phyloP scores from a whole-genome alignment of 306 rosid genomes.

The Dalbergia cultrata region DNA sequence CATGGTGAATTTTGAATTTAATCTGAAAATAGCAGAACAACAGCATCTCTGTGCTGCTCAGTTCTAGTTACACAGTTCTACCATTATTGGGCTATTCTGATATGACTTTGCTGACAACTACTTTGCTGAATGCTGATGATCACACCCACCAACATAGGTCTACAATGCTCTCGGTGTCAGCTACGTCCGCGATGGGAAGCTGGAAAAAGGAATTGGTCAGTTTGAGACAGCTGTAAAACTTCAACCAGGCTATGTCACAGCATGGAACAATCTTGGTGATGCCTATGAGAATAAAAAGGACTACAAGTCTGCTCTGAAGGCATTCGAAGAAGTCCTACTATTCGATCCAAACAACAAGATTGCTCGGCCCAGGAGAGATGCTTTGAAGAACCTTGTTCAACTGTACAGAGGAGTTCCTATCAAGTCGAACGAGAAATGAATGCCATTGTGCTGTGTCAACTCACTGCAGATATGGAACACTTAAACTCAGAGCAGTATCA shows the following conservation, averaged over 20 bases:
- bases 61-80: slow-evolving; percentile 7
- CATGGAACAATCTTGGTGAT: slow-evolving; percentile 99
- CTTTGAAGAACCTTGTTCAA: slow-evolving; percentile 67
- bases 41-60: not conserved
- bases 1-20: not conserved
- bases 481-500: slow-evolving; percentile 4
- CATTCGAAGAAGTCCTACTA: slow-evolving; percentile 93
- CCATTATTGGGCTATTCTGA: not conserved
- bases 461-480: slow-evolving; percentile 24
- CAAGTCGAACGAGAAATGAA: slow-evolving; percentile 70
- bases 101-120: slow-evolving; percentile 30
- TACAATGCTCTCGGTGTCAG: slow-evolving; percentile 95
- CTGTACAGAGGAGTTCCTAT: slow-evolving; percentile 77
- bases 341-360: slow-evolving; percentile 94
- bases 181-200: slow-evolving; percentile 81
- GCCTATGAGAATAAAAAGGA: slow-evolving; percentile 89
- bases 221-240: slow-evolving; percentile 91
- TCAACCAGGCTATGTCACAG: slow-evolving; percentile 96
- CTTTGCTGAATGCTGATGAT: slow-evolving; percentile 25
- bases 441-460: slow-evolving; percentile 12
- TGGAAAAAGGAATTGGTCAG: slow-evolving; percentile 87
- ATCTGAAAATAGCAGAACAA: slow-evolving; percentile 20
- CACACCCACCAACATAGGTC: slow-evolving; percentile 60
- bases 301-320: slow-evolving; percentile 75
- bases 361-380: slow-evolving; percentile 87